These are phyloP conservation scores for Ochromonadaceae sp. DNA, from an alignment of 352 stramenopile genomes.

Conservation along the genomic window DNA sequence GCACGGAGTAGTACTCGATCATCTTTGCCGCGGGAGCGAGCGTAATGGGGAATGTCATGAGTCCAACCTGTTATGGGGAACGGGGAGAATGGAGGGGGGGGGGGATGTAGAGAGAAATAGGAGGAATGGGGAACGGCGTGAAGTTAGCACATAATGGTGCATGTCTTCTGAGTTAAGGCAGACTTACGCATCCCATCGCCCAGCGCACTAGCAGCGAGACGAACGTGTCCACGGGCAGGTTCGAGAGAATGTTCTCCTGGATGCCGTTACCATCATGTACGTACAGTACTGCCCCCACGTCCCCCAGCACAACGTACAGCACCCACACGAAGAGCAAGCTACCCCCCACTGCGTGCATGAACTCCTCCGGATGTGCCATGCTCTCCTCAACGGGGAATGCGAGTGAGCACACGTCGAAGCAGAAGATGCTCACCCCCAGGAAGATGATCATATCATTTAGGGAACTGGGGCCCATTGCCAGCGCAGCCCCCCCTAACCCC, in stretches of 20 bases:
- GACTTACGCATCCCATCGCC: neutral
- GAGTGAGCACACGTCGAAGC: neutral
- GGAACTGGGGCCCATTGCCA: neutral
- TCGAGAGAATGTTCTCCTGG: neutral
- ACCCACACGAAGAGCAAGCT: neutral
- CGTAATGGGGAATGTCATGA: neutral
- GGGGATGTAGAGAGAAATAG: too few relatives aligned
- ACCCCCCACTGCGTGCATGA: neutral
- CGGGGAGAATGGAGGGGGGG: too few relatives aligned
- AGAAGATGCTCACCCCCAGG: neutral
- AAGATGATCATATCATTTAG: neutral
- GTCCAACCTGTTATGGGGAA: neutral
- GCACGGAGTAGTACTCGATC: too few relatives aligned
- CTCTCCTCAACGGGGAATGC: constrained; percentile 5
- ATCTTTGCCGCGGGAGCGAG: neutral
- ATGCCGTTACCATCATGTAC: neutral
- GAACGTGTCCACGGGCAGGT: neutral
- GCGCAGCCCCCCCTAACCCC: neutral
- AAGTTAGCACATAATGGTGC: too few relatives aligned
- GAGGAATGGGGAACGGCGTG: too few relatives aligned
- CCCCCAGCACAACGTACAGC: neutral
- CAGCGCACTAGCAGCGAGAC: neutral
- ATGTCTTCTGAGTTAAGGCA: too few relatives aligned
- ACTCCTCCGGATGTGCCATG: neutral
- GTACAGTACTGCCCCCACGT: neutral